Percentiles rank a stretch among this genome's conserved stretches.
Conservation (phyloP, 2,329 filamentous ascomycete species). For the Septoria linicola region DNA sequence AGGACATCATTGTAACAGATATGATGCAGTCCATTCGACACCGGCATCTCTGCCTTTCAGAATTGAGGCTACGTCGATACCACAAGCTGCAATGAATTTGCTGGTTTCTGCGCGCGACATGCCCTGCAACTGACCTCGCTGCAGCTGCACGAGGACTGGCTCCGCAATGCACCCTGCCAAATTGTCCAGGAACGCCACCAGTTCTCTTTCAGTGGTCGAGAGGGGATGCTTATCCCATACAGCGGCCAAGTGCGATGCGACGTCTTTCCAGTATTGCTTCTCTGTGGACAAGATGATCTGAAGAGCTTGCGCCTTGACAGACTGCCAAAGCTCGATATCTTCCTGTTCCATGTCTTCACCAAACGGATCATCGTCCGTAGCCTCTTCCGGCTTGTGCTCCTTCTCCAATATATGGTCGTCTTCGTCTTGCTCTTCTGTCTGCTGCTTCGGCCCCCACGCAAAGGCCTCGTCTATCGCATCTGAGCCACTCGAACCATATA, state of each 20-base stretch:
- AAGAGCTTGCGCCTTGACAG: slow-evolving; percentile 39
- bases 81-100: slow-evolving; percentile 37
- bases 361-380: slow-evolving; percentile 16
- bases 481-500: slow-evolving; percentile 39
- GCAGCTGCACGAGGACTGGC: slow-evolving; percentile 54
- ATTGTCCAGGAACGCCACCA: slow-evolving; percentile 45
- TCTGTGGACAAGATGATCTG: slow-evolving; percentile 24
- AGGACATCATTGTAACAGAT: too few relatives aligned
- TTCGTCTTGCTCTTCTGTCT: slow-evolving; percentile 30
- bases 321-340: slow-evolving; percentile 40
- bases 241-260: slow-evolving; percentile 35
- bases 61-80: slow-evolving; percentile 19
- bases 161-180: slow-evolving; percentile 46
- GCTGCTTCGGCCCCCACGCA: slow-evolving; percentile 44
- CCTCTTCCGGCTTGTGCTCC: not conserved
- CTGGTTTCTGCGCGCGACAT: slow-evolving; percentile 42
- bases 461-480: slow-evolving; percentile 47
- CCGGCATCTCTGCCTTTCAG: too few relatives aligned
- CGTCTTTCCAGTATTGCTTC: slow-evolving; percentile 13
- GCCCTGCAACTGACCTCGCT: slow-evolving; percentile 46
- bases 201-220: slow-evolving; percentile 40
- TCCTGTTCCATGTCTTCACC: slow-evolving; percentile 31
- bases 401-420: not conserved
- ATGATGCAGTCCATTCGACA: too few relatives aligned
- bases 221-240: slow-evolving; percentile 36